Evolutionary conservation across 202 grass and related monocot species (phyloP), one percentile per base, ranked within the genome.

Genomic region (Bolboschoenoplectus hybrid): DNA sequence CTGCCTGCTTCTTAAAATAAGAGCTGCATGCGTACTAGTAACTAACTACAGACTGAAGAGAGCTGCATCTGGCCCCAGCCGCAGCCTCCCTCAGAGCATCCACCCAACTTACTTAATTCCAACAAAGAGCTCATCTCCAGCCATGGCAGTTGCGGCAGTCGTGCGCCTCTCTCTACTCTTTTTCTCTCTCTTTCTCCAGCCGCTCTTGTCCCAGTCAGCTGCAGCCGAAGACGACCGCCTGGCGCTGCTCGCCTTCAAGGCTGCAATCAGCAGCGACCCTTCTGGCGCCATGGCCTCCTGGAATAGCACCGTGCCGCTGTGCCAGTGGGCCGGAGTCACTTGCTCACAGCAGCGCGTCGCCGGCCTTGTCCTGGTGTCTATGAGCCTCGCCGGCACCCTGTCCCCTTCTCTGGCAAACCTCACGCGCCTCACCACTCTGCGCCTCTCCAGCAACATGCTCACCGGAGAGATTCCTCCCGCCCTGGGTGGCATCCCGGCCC

Each of bases 401-500:
- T 82, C 79, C 2, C 38, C 79, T 82, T 82, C 79, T 65, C 56
- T 82, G 39, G 55, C 56, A 63, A 82, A 82, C 61, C 79, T 82
- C 5, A 82, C 79, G 5, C 7, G 8, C 8, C 79, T 82, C 79
- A 32, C 57, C 57, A 82, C 79, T 6, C 79, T 82, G 9, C 79
- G 40, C 19, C 79, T 82, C 14, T 20, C 79, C 3, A 40, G 38
- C 43, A 82, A 82, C 56, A 63, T 45, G 79, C 43, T 82, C 35
- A 45, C 51, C 6, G 79, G 79, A 65, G 19, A 41, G 17, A 65
- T 82, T 64, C 79, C 79, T 26, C 6, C 49, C 1, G 1, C 26
- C n/a, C 26, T 57, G 26, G 26, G 26, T 26, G 26, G 26, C 49
- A 13, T 57, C 47, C 35, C 50, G 2, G 26, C 26, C 26, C 74